Conservation (phyloP, 2,329 filamentous ascomycete genomes). For the Arthrobotrys sinensis region DNA sequence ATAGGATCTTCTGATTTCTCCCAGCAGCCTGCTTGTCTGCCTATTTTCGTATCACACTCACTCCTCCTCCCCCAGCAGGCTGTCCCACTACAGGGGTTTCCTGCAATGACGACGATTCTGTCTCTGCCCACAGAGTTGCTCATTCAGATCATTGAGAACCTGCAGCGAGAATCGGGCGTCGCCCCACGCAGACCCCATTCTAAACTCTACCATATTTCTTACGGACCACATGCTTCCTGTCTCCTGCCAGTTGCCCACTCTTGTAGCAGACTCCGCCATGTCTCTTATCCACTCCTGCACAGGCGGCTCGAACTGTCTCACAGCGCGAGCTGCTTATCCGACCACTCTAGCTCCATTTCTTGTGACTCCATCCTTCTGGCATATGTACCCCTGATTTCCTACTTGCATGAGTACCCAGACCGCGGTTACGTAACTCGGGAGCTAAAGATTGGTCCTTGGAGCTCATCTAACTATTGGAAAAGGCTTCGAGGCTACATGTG, state of each 20-base stretch:
- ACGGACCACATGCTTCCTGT: slow-evolving; percentile 10
- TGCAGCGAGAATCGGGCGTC: slow-evolving; percentile 30
- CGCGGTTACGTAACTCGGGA: slow-evolving; percentile 52
- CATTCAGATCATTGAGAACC: slow-evolving; percentile 26
- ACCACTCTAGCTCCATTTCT: slow-evolving; percentile 35
- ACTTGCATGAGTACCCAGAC: slow-evolving; percentile 51
- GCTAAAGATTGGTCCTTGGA: slow-evolving; percentile 48
- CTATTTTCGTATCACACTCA: not conserved
- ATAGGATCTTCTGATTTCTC: not conserved
- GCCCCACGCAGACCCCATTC: slow-evolving; percentile 40
- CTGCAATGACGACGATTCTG: slow-evolving; percentile 36
- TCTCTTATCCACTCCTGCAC: slow-evolving; percentile 45
- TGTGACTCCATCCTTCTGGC: slow-evolving; percentile 48
- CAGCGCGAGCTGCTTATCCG: slow-evolving; percentile 27
- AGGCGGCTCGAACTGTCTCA: slow-evolving; percentile 53
- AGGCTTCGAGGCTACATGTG: slow-evolving; percentile 46
- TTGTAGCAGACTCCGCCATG: slow-evolving; percentile 44
- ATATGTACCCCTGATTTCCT: slow-evolving; percentile 53
- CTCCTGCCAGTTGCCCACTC: slow-evolving; percentile 41
- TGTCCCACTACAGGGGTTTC: not conserved
- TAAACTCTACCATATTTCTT: slow-evolving; percentile 47
- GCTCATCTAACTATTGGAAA: slow-evolving; percentile 40
- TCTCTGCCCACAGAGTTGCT: slow-evolving; percentile 46
- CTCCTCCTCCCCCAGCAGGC: not conserved
- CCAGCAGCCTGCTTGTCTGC: slow-evolving; percentile 16